Conservation (phyloP, 805 yeast genomes). For the Candida chauliodis region DNA sequence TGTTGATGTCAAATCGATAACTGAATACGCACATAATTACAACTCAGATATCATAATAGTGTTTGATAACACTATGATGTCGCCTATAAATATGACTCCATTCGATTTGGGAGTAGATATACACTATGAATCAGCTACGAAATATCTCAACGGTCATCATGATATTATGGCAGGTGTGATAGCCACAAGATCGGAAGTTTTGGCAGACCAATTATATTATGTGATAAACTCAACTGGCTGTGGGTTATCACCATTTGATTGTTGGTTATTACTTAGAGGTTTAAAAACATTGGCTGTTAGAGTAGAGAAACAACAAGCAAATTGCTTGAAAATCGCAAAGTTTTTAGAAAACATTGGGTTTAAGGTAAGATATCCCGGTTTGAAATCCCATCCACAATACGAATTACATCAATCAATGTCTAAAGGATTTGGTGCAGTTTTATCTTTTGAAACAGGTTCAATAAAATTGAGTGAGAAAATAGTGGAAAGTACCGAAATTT, state of each 20-base stretch:
- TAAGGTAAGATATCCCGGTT: constrained; percentile 83
- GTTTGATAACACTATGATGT: constrained; percentile 96
- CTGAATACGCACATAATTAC: constrained; percentile 60
- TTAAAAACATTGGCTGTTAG: constrained; percentile 83
- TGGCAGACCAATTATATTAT: constrained; percentile 69
- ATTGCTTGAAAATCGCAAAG: constrained; percentile 71
- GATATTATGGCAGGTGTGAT: constrained; percentile 95
- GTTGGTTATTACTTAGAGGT: constrained; percentile 86
- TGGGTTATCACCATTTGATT: constrained; percentile 89
- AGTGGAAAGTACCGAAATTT: constrained; percentile 71
- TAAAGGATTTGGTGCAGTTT: constrained; percentile 84
- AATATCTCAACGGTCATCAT: constrained; percentile 90
- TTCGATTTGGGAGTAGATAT: constrained; percentile 84
- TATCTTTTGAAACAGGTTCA: constrained; percentile 84
- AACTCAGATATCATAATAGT: constrained; percentile 72
- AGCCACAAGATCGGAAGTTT: constrained; percentile 59
- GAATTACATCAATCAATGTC: constrained; percentile 74
- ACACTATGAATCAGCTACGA: constrained; percentile 91
- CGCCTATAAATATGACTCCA: constrained; percentile 83
- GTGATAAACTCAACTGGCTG: constrained; percentile 88
- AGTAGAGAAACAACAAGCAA: constrained; percentile 81
- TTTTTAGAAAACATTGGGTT: constrained; percentile 68
- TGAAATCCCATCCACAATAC: constrained; percentile 76
- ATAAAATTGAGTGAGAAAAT: constrained; percentile 62
- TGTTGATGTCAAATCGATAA: constrained; percentile 69